Conservation (phyloP, 2,329 filamentous ascomycete genomes). For the Rutstroemia sp. region DNA sequence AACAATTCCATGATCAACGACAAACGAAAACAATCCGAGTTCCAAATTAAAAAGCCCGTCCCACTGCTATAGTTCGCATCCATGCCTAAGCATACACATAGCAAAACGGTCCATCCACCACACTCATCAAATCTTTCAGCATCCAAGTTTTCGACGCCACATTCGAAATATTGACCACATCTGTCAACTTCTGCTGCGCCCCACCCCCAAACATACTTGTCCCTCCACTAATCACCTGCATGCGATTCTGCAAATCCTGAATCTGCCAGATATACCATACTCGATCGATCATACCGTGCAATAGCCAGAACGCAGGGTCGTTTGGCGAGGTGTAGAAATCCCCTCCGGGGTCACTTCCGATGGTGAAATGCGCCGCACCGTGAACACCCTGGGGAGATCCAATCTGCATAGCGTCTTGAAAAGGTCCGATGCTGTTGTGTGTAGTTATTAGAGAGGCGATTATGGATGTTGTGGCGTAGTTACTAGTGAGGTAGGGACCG, state of each 20-base stretch:
- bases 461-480: conserved; percentile 32
- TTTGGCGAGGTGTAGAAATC: conserved; percentile 37
- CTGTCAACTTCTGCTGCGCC: conserved; percentile 12
- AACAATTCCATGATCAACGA: too few relatives aligned
- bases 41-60: too few relatives aligned
- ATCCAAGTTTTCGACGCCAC: conserved; percentile 4
- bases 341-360: conserved; percentile 36
- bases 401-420: conserved; percentile 39
- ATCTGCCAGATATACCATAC: conserved; percentile 42
- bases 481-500: conserved; percentile 29
- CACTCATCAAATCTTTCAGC: conserved; percentile 29
- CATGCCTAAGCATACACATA: conserved; percentile 35
- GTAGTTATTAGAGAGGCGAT: conserved; percentile 33
- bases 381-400: conserved; percentile 30
- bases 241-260: conserved; percentile 29
- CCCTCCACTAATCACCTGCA: conserved; percentile 15
- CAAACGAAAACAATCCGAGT: too few relatives aligned
- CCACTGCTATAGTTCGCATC: too few relatives aligned
- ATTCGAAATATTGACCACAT: conserved; percentile 4
- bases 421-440: conserved; percentile 31
- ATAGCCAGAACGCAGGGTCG: conserved; percentile 38
- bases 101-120: conserved; percentile 36
- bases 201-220: conserved; percentile 15
- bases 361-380: conserved; percentile 33
- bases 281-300: conserved; percentile 38